Evolutionary conservation across 163 green algal genomes (phyloP).

Genomic region (Botryococcus braunii): DNA sequence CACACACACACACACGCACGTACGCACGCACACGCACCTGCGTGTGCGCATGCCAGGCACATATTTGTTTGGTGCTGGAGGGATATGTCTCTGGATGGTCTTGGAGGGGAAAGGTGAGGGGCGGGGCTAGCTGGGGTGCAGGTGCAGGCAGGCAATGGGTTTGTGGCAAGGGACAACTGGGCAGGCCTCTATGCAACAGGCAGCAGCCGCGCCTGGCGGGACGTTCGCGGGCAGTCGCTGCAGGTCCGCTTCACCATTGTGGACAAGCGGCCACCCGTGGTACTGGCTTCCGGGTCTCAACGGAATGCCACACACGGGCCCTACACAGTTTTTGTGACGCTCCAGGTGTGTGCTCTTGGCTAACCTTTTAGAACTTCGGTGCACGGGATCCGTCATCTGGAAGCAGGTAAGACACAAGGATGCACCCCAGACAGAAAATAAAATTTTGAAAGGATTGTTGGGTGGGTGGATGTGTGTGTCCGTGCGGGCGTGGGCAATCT

Average conservation of each 20-base stretch:
- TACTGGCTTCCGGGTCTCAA: neutral
- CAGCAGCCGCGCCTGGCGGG: constrained; percentile 37
- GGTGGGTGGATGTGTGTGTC: too few relatives aligned
- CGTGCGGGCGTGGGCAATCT: too few relatives aligned
- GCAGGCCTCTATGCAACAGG: constrained; percentile 59
- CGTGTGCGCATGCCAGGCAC: too few relatives aligned
- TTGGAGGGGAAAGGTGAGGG: too few relatives aligned
- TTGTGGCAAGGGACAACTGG: constrained; percentile 36
- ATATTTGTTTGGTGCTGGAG: too few relatives aligned
- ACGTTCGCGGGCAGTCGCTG: constrained; percentile 72
- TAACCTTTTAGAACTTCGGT: too few relatives aligned
- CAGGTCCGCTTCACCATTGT: constrained; percentile 56
- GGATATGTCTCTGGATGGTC: too few relatives aligned
- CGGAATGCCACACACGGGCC: constrained; percentile 37
- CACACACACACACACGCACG: too few relatives aligned
- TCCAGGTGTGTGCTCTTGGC: constrained; percentile 54
- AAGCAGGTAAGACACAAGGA: too few relatives aligned
- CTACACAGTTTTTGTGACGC: constrained; percentile 69
- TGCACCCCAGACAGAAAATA: neutral
- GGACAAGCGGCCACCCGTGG: constrained; percentile 31
- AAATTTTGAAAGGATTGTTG: too few relatives aligned
- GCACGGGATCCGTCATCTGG: too few relatives aligned
- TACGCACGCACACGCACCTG: too few relatives aligned
- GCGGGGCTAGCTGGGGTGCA: constrained; percentile 31
- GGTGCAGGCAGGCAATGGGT: constrained; percentile 48